Percentiles rank a stretch among this genome's conserved stretches.
phyloP scores from a whole-genome alignment of 306 rosid genomes.

The Trichosanthes truncata region DNA sequence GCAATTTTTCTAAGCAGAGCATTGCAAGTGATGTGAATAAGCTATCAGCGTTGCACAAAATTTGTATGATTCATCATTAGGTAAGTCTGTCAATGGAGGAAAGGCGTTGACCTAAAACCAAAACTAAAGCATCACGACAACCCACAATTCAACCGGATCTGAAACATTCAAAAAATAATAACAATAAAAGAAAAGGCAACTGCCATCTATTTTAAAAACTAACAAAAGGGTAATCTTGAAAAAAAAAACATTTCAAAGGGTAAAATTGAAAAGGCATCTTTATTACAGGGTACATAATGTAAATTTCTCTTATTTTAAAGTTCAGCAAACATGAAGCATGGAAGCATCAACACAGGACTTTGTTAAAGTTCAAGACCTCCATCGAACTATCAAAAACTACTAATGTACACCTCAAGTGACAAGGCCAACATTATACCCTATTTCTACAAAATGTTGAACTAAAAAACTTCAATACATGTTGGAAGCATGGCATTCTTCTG shows the following conservation, averaged over 20 bases:
- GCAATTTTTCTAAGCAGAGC: neutral
- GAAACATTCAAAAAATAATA: neutral
- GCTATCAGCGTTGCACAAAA: neutral
- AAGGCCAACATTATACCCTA: neutral
- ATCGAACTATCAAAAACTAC: neutral
- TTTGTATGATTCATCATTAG: neutral
- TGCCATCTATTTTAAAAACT: neutral
- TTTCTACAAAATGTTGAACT: constrained; percentile 2
- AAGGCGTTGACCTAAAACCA: neutral
- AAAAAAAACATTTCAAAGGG: neutral
- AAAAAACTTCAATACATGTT: neutral
- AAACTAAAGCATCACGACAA: neutral
- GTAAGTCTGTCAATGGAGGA: neutral
- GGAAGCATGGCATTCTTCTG: neutral
- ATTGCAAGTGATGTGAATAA: neutral
- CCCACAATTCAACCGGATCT: neutral
- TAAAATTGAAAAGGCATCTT: neutral
- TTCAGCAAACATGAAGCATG: neutral
- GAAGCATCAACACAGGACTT: neutral
- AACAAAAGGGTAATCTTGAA: neutral
- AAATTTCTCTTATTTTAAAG: neutral
- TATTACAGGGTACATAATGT: neutral
- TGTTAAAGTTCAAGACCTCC: neutral
- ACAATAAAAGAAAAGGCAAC: too few relatives aligned
- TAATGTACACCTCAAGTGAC: neutral